These are phyloP conservation scores for Irineochytrium annulatum DNA, from an alignment of 192 early-diverging fungal genomes.

Conservation along the genomic window DNA sequence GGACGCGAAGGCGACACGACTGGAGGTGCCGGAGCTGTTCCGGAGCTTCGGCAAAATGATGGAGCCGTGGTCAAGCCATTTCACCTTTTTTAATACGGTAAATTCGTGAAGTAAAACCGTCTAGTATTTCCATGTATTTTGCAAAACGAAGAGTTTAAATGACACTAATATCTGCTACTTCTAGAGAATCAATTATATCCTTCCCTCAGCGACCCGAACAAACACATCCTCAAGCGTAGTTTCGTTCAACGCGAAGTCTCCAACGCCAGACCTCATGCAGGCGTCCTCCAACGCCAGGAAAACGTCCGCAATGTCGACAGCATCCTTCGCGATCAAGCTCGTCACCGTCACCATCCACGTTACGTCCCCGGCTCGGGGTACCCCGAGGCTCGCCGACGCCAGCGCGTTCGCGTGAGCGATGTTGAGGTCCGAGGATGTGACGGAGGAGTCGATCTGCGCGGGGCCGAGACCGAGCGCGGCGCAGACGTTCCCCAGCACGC, in stretches of 20 bases:
- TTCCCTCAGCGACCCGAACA: slow-evolving; percentile 38
- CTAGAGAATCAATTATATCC: slow-evolving; percentile 3
- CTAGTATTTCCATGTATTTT: too few species aligned
- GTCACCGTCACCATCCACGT: slow-evolving; percentile 29
- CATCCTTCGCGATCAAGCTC: slow-evolving; percentile 3
- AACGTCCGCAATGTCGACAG: slow-evolving; percentile 18
- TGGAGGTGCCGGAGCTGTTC: too few species aligned
- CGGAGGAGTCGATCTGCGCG: background rate
- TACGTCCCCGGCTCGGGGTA: slow-evolving; percentile 2
- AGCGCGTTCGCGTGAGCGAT: slow-evolving; percentile 13
- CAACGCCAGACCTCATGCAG: slow-evolving; percentile 8
- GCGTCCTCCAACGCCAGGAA: slow-evolving; percentile 20
- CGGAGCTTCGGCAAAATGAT: too few species aligned
- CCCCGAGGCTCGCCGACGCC: background rate
- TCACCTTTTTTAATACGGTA: too few species aligned
- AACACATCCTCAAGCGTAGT: slow-evolving; percentile 73
- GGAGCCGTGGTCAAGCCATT: too few species aligned
- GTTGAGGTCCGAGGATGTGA: slow-evolving; percentile 13
- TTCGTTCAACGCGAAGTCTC: slow-evolving; percentile 68
- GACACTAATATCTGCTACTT: too few species aligned
- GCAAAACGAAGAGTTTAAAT: too few species aligned
- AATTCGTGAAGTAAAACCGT: too few species aligned
- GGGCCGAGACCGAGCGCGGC: too few species aligned
- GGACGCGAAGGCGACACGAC: too few species aligned
- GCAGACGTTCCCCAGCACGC: too few species aligned